Percentiles rank a stretch among this genome's conserved stretches.
Conservation (phyloP, 2,329 filamentous ascomycete species). For the Neurospora crassa region DNA sequence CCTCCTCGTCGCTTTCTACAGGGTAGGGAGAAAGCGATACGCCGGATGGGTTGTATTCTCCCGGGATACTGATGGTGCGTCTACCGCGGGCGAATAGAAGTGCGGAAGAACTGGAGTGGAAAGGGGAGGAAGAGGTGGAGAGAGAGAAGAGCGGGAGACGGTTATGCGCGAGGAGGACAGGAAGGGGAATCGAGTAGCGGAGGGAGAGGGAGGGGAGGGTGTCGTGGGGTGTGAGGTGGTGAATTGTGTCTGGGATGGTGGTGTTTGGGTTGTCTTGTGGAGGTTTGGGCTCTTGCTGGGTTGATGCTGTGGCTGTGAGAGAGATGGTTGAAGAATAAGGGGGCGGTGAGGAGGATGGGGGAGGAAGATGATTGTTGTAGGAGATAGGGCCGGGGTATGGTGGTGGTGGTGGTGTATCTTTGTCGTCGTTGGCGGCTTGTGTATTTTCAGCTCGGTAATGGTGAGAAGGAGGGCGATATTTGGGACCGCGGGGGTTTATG, state of each 20-base stretch:
- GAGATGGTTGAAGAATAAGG: not conserved
- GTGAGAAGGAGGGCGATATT: not conserved
- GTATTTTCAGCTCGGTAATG: not conserved
- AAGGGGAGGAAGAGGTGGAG: conserved; percentile 54
- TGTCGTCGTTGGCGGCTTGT: not conserved
- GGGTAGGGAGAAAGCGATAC: conserved; percentile 61
- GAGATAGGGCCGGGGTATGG: not conserved
- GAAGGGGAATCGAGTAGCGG: conserved; percentile 58
- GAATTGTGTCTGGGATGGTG: conserved; percentile 46
- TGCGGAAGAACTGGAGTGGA: not conserved
- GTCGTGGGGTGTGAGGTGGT: conserved; percentile 65
- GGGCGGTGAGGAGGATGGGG: conserved; percentile 1
- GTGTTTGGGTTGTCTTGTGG: too few species aligned
- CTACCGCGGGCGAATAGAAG: conserved; percentile 34
- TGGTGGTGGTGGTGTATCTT: not conserved
- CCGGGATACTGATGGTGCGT: conserved; percentile 62
- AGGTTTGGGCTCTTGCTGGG: not conserved
- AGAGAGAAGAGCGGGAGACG: conserved; percentile 44
- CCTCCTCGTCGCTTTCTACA: conserved; percentile 65
- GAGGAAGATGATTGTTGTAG: not conserved
- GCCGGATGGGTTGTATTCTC: conserved; percentile 55
- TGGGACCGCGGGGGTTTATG: not conserved
- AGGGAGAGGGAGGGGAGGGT: conserved; percentile 59
- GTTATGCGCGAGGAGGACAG: conserved; percentile 56
- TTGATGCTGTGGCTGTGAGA: conserved; percentile 1